phyloP scores from a whole-genome alignment of 768 basidiomycete species.

The Lactifluus pinguis region DNA sequence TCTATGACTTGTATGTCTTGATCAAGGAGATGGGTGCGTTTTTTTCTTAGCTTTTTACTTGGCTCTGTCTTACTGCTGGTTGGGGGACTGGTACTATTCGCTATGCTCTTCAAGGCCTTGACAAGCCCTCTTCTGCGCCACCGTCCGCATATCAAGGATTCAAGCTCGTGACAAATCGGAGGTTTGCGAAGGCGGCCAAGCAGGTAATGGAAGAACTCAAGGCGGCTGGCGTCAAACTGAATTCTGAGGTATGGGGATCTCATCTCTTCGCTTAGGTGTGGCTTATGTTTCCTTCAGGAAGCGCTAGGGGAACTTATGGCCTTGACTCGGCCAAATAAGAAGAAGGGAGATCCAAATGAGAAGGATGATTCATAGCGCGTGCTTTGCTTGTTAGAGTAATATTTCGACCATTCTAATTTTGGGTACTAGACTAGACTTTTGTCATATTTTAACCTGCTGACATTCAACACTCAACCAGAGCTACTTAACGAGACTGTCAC shows the following conservation, averaged over 20 bases:
- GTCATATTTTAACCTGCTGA: too few species aligned
- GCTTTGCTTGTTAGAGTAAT: too few species aligned
- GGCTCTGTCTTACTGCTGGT: not conserved
- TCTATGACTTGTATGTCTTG: conserved; percentile 36
- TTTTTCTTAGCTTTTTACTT: not conserved
- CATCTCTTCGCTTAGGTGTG: not conserved
- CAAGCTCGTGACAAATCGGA: conserved; percentile 42
- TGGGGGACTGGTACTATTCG: too few species aligned
- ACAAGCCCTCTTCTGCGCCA: conserved; percentile 33
- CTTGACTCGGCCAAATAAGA: conserved; percentile 19
- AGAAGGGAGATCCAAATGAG: conserved; percentile 1
- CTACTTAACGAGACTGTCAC: too few species aligned
- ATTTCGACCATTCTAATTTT: too few species aligned
- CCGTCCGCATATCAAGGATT: conserved; percentile 47
- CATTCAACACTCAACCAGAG: too few species aligned
- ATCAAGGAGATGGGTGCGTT: conserved; percentile 41
- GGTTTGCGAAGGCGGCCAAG: conserved; percentile 42
- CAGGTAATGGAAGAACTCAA: conserved; percentile 41
- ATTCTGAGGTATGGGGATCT: conserved; percentile 38
- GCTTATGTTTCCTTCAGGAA: conserved; percentile 30
- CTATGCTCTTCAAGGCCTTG: conserved; percentile 34
- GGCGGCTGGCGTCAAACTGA: conserved; percentile 52
- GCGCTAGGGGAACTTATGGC: conserved; percentile 37
- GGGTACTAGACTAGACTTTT: too few species aligned
- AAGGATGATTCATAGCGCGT: conserved; percentile 3